Evolutionary conservation across 148 eudicot genomes (phyloP).

Genomic region (Chenopodium quinoa): DNA sequence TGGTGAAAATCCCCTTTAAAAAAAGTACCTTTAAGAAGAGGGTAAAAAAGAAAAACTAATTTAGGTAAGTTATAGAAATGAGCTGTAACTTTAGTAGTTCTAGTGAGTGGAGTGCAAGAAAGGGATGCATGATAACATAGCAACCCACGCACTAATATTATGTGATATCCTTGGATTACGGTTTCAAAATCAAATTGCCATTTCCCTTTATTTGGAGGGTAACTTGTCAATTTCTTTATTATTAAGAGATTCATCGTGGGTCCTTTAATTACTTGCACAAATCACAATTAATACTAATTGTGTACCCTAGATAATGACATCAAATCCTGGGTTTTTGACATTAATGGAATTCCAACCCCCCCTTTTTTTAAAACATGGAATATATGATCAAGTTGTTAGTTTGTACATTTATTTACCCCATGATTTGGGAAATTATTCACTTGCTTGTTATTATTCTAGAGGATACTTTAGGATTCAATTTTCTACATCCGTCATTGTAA

Average conservation of each 20-base stretch:
- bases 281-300: constrained; percentile 1
- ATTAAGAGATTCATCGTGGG: background rate
- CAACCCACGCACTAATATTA: background rate
- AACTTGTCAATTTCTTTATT: constrained; percentile 2
- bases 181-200: background rate
- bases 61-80: background rate
- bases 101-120: constrained; percentile 31
- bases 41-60: background rate
- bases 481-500: no score
- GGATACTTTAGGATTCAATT: no score
- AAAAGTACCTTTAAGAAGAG: background rate
- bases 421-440: no score
- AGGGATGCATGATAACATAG: constrained; percentile 16
- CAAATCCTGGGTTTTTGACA: background rate
- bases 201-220: background rate
- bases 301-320: constrained; percentile 1
- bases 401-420: no score
- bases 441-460: no score
- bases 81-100: background rate
- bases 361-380: no score
- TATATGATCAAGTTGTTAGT: no score
- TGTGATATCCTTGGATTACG: constrained; percentile 1
- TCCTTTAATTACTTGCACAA: background rate
- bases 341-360: background rate
- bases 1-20: background rate